Evolutionary conservation across 495 filamentous ascomycete species (phyloP), one percentile per base, ranked within the genome.

Genomic region (Podospora australis): DNA sequence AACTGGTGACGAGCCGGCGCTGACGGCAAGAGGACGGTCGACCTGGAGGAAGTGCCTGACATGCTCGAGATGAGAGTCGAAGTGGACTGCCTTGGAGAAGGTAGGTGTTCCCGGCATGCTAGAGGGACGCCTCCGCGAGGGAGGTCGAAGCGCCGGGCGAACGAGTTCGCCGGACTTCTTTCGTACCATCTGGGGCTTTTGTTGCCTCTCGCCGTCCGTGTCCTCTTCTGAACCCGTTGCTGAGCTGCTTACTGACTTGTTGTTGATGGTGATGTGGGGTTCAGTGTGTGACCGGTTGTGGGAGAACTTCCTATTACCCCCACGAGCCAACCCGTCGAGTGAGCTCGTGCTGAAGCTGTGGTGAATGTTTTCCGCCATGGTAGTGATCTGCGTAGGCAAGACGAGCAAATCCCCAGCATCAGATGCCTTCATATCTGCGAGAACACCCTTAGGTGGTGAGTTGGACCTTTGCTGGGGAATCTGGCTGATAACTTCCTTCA

Each of bases 81-180:
- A 97, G 64, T 97, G 92, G 16, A 97, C 94, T 6, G 85, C 85
- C 65, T 98, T 98, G 26, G 85, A 82, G 63, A 89, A 97, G 0
- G 90, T 94, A 0, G 92, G 92, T 5, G 92, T 98, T 10, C 94
- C 94, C 6, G 92, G 92, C 89, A 97, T 94, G 66, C 91, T 96
- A 0, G 86, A 95, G 1, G 90, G 90, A 34, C 94, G 82, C 50
- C 88, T 78, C 40, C 80, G 77, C 2, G 83, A 85, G 4, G 87
- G 67, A 21, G 84, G 81, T 41, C 91, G 83, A 32, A 98, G 74
- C 1, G 92, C 95, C 4, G 92, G 95, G 54, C 91, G 83, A 43
- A 98, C 92, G 42, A 97, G 77, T 66, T 98, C 92, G 20, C 92
- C 92, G 30, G 92, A 97, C 75, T 98, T 98, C 75, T 98, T 98